Conservation (phyloP, 2,329 filamentous ascomycete genomes). For the Penicillium sumatraense region DNA sequence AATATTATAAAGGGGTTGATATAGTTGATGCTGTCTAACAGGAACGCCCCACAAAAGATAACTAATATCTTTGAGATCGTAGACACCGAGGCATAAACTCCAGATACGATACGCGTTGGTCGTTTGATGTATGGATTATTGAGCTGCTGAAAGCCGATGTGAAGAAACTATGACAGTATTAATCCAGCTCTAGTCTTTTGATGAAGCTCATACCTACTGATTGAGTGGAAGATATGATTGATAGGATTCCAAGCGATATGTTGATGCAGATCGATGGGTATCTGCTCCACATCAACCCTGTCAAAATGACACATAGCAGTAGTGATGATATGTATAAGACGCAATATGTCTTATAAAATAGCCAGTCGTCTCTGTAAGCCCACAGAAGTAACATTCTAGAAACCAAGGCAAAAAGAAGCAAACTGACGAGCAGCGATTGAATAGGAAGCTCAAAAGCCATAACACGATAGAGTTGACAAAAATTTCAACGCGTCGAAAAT, state of each 20-base stretch:
- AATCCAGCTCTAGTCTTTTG: neutral
- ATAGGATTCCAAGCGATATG: neutral
- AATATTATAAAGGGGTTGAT: neutral
- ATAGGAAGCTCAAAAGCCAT: neutral
- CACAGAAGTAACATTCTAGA: neutral
- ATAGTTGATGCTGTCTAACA: neutral
- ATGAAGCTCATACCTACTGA: neutral
- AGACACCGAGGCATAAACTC: neutral
- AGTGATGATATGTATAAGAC: neutral
- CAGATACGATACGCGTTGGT: neutral
- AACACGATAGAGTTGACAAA: neutral
- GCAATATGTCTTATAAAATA: neutral
- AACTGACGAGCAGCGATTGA: neutral
- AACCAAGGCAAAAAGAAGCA: neutral
- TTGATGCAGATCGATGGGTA: neutral
- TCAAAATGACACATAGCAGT: neutral
- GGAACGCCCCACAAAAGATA: neutral
- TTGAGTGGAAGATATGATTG: neutral
- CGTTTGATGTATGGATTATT: neutral
- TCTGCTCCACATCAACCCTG: neutral
- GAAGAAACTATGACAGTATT: neutral
- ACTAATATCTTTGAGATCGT: neutral
- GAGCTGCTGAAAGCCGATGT: neutral
- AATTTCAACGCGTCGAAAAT: neutral
- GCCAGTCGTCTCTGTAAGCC: neutral